Percentiles rank a stretch among this genome's conserved stretches.
These are phyloP conservation scores for Adansonia madagascariensis DNA, from an alignment of 441 rosid species.

Conservation along the genomic window DNA sequence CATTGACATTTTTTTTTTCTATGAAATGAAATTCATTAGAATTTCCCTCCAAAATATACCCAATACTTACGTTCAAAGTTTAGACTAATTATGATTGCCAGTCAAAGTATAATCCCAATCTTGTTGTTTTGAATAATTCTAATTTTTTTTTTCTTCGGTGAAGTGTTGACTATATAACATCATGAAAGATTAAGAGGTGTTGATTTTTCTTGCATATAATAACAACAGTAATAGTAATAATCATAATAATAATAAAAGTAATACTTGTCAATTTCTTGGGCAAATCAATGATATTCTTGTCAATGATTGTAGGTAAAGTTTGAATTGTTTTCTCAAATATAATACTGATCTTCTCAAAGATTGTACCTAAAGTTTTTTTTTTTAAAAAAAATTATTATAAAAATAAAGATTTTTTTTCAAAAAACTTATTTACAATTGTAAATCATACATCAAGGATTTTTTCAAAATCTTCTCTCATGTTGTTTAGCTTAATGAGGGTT, in stretches of 20 bases:
- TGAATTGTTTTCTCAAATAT: not conserved
- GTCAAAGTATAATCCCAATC: not conserved
- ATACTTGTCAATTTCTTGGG: not conserved
- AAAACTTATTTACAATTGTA: not conserved
- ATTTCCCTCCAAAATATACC: no score
- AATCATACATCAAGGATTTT: not conserved
- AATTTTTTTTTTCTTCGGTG: not conserved
- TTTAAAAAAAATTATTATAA: not conserved
- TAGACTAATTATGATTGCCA: not conserved
- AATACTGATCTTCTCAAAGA: not conserved
- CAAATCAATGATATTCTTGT: not conserved
- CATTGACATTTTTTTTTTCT: no score
- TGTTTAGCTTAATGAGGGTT: not conserved
- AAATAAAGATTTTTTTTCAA: not conserved
- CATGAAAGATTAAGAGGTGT: not conserved
- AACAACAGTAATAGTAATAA: not conserved
- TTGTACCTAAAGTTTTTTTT: not conserved
- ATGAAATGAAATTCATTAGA: no score
- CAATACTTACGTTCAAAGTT: not conserved
- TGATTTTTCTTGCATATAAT: not conserved
- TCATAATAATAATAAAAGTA: no score
- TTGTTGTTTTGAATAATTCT: not conserved
- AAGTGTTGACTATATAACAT: not conserved
- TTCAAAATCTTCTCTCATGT: not conserved
- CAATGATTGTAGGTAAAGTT: not conserved